These are phyloP conservation scores for Dendrobium nobile DNA, from an alignment of 106 monocot genomes.

Conservation along the genomic window DNA sequence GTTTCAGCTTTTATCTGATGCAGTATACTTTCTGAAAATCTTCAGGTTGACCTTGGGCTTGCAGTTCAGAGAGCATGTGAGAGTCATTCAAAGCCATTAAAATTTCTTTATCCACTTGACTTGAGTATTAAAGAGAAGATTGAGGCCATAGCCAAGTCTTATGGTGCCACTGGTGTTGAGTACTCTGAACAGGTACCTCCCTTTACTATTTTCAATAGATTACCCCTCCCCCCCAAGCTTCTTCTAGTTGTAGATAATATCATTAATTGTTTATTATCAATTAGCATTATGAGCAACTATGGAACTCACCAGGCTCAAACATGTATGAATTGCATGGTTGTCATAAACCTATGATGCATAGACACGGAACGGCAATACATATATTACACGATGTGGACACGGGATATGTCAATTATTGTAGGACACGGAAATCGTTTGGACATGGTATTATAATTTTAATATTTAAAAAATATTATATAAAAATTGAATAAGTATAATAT, in stretches of 20 bases:
- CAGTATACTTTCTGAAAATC: conserved; percentile 1
- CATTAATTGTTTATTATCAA: background rate
- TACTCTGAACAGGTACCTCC: conserved; percentile 85
- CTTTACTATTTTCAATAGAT: conserved; percentile 7
- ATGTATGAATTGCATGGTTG: too few relatives aligned
- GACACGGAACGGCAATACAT: too few relatives aligned
- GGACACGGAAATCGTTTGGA: too few relatives aligned
- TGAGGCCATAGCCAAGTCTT: conserved; percentile 85
- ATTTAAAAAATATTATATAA: too few relatives aligned
- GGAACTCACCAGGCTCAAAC: too few relatives aligned
- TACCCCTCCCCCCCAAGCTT: too few relatives aligned
- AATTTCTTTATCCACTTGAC: conserved; percentile 82
- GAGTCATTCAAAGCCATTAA: conserved; percentile 49
- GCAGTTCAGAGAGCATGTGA: conserved; percentile 94
- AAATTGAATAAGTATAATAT: too few relatives aligned
- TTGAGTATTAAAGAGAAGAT: conserved; percentile 89
- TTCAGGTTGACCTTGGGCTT: conserved; percentile 90
- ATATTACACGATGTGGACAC: too few relatives aligned
- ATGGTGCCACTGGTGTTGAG: conserved; percentile 87
- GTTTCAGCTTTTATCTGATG: background rate
- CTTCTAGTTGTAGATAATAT: background rate
- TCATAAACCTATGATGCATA: too few relatives aligned
- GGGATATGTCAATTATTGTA: too few relatives aligned
- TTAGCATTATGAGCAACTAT: background rate
- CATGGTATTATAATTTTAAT: too few relatives aligned